A percentile compares a stretch with the other conserved stretches of the same genome.
phyloP scores from a whole-genome alignment of 257 asterid species.

The Fraxinus cuspidata region DNA sequence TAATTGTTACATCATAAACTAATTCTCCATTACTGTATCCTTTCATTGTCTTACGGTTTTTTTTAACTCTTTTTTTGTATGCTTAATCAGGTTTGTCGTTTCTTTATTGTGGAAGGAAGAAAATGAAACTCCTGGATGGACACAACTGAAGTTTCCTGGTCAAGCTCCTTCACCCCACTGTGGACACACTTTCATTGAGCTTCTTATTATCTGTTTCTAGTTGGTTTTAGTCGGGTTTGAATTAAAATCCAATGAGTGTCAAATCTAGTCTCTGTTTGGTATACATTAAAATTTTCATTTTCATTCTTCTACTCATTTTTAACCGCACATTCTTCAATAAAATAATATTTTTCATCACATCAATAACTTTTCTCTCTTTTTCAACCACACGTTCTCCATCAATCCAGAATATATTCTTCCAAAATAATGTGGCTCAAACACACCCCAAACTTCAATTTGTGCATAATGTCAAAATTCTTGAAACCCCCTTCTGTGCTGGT shows the following conservation, averaged over 20 bases:
- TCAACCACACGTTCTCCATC: too few relatives aligned
- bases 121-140: conserved; percentile 97
- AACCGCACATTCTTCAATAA: too few relatives aligned
- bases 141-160: conserved; percentile 97
- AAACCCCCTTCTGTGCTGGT: not conserved
- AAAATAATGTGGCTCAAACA: too few relatives aligned
- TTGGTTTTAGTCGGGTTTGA: not conserved
- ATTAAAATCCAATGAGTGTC: conserved; percentile 8
- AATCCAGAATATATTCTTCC: too few relatives aligned
- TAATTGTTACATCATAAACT: not conserved
- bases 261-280: too few relatives aligned
- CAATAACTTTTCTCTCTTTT: too few relatives aligned
- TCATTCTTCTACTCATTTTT: too few relatives aligned
- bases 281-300: too few relatives aligned
- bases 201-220: conserved; percentile 14
- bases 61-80: not conserved
- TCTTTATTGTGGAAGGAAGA: conserved; percentile 86
- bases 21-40: conserved; percentile 1
- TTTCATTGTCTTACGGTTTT: not conserved
- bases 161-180: conserved; percentile 96
- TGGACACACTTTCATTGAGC: conserved; percentile 71
- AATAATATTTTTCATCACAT: too few relatives aligned
- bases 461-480: not conserved
- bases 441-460: not conserved
- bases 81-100: conserved; percentile 21